Conservation (phyloP, 495 filamentous ascomycete genomes). For the Penicillium flavigenum region DNA sequence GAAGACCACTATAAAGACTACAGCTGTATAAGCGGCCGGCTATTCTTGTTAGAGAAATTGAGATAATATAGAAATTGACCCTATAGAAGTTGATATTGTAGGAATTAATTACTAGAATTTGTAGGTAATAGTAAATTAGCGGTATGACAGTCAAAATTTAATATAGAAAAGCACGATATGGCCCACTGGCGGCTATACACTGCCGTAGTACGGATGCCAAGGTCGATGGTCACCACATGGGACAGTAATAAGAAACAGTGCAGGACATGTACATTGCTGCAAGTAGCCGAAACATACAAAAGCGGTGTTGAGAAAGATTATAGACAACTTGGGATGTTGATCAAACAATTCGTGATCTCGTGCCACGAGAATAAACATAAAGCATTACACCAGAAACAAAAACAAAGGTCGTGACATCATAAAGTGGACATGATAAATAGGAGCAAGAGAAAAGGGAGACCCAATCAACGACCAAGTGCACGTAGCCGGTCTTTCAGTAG, state of each 20-base stretch:
- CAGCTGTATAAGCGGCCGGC: too few relatives aligned
- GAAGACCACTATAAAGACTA: too few relatives aligned
- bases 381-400: slow-evolving; percentile 11
- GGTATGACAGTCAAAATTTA: too few relatives aligned
- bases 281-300: background rate
- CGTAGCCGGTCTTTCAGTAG: slow-evolving; percentile 37
- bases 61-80: too few relatives aligned
- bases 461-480: slow-evolving; percentile 28
- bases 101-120: too few relatives aligned
- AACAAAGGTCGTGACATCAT: slow-evolving; percentile 33
- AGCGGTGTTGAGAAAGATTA: background rate
- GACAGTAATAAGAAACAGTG: background rate
- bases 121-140: too few relatives aligned
- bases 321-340: slow-evolving; percentile 4
- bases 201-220: background rate
- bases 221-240: background rate
- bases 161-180: too few relatives aligned
- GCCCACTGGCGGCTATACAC: too few relatives aligned
- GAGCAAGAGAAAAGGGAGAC: slow-evolving; percentile 10
- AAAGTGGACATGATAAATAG: slow-evolving; percentile 18
- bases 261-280: slow-evolving; percentile 1
- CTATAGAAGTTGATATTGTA: too few relatives aligned
- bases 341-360: slow-evolving; percentile 7
- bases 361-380: slow-evolving; percentile 8
- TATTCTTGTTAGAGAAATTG: too few relatives aligned